Evolutionary conservation across 73 alveolate species (phyloP).

Genomic region (Tetrahymena elliotti): DNA sequence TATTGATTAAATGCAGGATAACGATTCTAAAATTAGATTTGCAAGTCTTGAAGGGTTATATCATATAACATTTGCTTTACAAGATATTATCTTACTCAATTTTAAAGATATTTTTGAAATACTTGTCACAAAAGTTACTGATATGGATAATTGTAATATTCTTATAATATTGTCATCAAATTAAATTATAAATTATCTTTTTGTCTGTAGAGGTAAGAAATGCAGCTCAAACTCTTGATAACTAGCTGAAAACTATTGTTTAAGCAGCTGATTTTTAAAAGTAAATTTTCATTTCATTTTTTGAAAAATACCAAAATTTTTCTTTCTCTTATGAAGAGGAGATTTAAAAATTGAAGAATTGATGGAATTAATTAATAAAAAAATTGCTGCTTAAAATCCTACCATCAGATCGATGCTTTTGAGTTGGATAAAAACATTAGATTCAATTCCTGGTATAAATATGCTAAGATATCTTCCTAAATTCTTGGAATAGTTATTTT

Average conservation of each 20-base stretch:
- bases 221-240: background rate
- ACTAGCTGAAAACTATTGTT: background rate
- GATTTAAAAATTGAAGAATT: background rate
- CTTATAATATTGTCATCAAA: background rate
- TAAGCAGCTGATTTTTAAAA: background rate
- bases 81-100: background rate
- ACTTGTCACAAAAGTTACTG: background rate
- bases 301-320: background rate
- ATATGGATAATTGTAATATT: background rate
- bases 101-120: background rate
- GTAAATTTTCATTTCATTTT: background rate
- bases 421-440: background rate
- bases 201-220: background rate
- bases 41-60: background rate
- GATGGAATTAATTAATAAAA: background rate
- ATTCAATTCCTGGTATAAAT: background rate
- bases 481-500: background rate
- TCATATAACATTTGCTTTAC: background rate
- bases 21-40: background rate
- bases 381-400: background rate
- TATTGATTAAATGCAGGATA: background rate
- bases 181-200: background rate
- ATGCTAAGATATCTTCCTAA: background rate
- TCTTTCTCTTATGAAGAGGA: background rate
- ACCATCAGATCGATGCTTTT: background rate